These are phyloP conservation scores for Colletotrichum brevisporum DNA, from an alignment of 2,329 filamentous ascomycete species.

Conservation along the genomic window DNA sequence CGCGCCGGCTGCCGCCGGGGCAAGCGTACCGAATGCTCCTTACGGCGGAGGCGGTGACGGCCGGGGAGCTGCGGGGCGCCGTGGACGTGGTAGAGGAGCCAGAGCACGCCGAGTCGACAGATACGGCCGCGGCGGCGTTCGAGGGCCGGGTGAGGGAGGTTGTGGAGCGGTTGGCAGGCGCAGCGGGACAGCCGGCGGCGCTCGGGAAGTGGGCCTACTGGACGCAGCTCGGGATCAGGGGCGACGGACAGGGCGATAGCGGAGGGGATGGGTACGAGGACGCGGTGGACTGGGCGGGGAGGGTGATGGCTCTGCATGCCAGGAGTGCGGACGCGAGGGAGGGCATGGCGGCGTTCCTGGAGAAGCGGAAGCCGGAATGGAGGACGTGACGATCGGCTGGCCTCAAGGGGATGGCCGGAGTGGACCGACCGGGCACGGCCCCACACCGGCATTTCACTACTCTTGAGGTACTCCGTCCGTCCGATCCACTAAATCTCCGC, in stretches of 20 bases:
- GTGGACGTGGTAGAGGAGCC: slow-evolving; percentile 45
- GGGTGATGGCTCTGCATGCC: slow-evolving; percentile 49
- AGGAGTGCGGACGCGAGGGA: slow-evolving; percentile 47
- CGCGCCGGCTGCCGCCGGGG: slow-evolving; percentile 44
- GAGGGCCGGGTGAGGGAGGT: slow-evolving; percentile 46
- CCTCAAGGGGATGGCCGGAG: not conserved
- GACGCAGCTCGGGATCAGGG: slow-evolving; percentile 47
- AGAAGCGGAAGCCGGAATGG: slow-evolving; percentile 47
- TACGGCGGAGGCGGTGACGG: slow-evolving; percentile 46
- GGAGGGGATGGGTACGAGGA: slow-evolving; percentile 46
- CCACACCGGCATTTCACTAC: not conserved
- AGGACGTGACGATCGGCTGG: slow-evolving; percentile 24
- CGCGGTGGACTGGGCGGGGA: slow-evolving; percentile 46
- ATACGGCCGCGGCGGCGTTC: slow-evolving; percentile 42
- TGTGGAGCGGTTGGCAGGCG: slow-evolving; percentile 42
- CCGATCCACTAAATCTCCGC: not conserved
- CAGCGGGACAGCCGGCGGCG: slow-evolving; percentile 48
- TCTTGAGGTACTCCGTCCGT: too few relatives aligned
- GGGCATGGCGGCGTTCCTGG: slow-evolving; percentile 46
- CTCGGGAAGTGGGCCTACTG: slow-evolving; percentile 54
- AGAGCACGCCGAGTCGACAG: slow-evolving; percentile 41
- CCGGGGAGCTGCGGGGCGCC: slow-evolving; percentile 44
- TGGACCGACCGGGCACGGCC: not conserved
- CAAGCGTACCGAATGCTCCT: slow-evolving; percentile 49
- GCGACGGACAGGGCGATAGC: slow-evolving; percentile 22